Percentiles rank a stretch among this genome's conserved stretches.
Conservation (phyloP, 768 basidiomycete species). For the Cystobasidium onofrii region DNA sequence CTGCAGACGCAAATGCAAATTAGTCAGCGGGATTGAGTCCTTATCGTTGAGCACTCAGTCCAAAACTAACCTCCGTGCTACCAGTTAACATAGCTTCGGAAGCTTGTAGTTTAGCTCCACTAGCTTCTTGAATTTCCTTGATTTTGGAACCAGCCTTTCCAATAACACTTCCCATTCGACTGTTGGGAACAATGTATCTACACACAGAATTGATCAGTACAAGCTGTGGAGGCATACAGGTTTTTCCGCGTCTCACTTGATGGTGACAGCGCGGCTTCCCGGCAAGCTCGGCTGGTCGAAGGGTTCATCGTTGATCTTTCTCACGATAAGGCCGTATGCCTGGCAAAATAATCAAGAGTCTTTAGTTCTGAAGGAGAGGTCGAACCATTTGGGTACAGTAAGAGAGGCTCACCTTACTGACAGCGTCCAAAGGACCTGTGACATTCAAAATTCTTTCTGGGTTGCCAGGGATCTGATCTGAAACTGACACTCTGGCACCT, state of each 20-base stretch:
- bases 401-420: conserved; percentile 68
- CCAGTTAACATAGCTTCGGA: conserved; percentile 98
- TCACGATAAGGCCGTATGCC: conserved; percentile 98
- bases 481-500: conserved; percentile 90
- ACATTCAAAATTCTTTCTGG: conserved; percentile 98
- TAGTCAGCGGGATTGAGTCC: background rate
- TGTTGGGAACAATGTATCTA: conserved; percentile 81
- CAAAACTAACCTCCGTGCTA: conserved; percentile 77
- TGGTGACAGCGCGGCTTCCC: conserved; percentile 94
- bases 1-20: conserved; percentile 48
- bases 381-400: conserved; percentile 2
- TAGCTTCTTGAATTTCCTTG: conserved; percentile 98
- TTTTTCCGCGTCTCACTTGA: conserved; percentile 59
- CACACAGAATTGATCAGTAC: background rate
- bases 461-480: conserved; percentile 96
- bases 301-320: conserved; percentile 97
- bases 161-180: conserved; percentile 97
- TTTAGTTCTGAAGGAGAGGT: too few relatives aligned
- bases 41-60: too few relatives aligned
- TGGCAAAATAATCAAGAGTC: too few relatives aligned
- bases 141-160: conserved; percentile 97
- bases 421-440: conserved; percentile 92
- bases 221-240: background rate
- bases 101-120: conserved; percentile 89
- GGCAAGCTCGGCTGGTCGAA: conserved; percentile 96